Conservation (phyloP, 73 alveolate genomes). For the Urostyla sp. region DNA sequence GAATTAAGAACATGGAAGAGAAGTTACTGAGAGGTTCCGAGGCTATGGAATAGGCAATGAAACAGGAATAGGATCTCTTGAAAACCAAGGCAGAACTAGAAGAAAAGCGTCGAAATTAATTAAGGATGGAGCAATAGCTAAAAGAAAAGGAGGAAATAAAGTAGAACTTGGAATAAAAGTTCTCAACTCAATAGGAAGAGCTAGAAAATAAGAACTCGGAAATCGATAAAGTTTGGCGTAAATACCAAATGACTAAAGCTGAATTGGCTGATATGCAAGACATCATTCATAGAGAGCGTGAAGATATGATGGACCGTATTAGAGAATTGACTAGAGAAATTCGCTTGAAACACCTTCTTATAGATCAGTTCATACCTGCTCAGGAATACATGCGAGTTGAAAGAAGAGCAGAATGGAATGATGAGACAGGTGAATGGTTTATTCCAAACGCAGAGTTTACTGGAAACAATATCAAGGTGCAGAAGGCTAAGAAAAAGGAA, state of each 20-base stretch:
- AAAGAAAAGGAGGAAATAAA: conserved; percentile 73
- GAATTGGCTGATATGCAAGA: conserved; percentile 80
- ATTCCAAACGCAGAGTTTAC: conserved; percentile 81
- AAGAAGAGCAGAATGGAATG: conserved; percentile 82
- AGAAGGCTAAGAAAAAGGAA: conserved; percentile 66
- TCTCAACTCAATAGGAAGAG: conserved; percentile 77
- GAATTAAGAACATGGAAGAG: conserved; percentile 87
- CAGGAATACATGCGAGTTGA: conserved; percentile 77
- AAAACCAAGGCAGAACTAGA: conserved; percentile 77
- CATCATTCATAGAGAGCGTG: conserved; percentile 80
- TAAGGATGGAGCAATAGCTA: conserved; percentile 71
- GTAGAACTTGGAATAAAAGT: conserved; percentile 63
- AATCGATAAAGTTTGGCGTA: conserved; percentile 67
- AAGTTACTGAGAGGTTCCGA: conserved; percentile 81
- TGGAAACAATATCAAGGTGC: conserved; percentile 75
- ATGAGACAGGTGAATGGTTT: conserved; percentile 83
- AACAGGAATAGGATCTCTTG: conserved; percentile 83
- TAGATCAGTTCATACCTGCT: conserved; percentile 85
- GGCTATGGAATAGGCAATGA: conserved; percentile 86
- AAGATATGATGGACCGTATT: conserved; percentile 78
- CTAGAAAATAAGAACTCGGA: conserved; percentile 76
- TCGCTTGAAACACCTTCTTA: conserved; percentile 72
- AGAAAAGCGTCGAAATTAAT: conserved; percentile 72
- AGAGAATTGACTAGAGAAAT: conserved; percentile 79
- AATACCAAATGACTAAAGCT: conserved; percentile 64